Evolutionary conservation across 139 green algal genomes (phyloP), one percentile per base, ranked within the genome.

Genomic region (Picocystis salinarum): DNA sequence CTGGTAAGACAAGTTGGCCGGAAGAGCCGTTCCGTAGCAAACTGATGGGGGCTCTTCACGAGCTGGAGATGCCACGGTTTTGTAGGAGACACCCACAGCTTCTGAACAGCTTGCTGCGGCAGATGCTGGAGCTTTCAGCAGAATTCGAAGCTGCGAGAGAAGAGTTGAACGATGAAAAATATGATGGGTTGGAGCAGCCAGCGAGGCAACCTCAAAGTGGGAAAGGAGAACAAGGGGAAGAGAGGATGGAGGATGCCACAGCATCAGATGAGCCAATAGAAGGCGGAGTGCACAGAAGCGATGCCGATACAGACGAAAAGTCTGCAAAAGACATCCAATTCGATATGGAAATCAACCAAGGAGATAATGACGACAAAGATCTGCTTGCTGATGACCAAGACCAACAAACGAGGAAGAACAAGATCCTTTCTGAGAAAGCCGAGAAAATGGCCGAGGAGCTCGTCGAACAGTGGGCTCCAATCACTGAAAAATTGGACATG

Each of bases 21-120:
- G 46, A 48, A 22, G 76, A 90, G 50, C 78, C 79, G 10, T 84
- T 91, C 36, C 59, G 67, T 40, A 63, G 48, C 25, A 75, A 78
- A 58, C 85, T 90, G 58, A 58, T 79, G 13, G 60, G 72, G n/a
- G 23, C 71, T 5, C 41, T 85, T 46, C 40, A 40, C n/a, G 62
- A 69, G 25, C 45, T 92, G 36, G 73, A 86, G 62, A 88, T 92
- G 76, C 53, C 78, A 2, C 74, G 73, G 37, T 91, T 92, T 61
- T 83, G 70, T 12, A 57, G 76, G 23, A 61, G 72, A 19, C 75
- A 91, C 58, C 80, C 80, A 1, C 55, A 66, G 39, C 67, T 92
- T 36, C 59, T 84, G 24, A 60, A 75, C 30, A 67, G 63, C 4
- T 58, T 92, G 22, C 59, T 91, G 17, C 70, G 67, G 34, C 69